Conservation (phyloP, 805 yeast genomes). For the Zygosaccharomyces pseudorouxii region DNA sequence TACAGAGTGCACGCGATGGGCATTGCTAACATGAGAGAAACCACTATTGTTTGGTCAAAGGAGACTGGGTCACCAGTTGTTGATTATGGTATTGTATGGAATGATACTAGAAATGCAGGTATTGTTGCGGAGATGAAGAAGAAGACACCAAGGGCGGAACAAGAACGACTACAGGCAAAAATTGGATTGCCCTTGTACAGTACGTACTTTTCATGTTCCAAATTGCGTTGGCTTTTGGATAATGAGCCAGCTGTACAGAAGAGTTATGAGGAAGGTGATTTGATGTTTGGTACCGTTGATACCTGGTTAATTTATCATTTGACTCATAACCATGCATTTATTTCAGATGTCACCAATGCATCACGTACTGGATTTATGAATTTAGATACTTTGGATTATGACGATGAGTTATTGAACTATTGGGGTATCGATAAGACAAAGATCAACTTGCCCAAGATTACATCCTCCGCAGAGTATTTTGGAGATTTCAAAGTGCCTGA, state of each 20-base stretch:
- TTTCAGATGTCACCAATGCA: slow-evolving; percentile 88
- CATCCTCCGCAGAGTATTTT: slow-evolving; percentile 70
- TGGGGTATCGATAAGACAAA: slow-evolving; percentile 73
- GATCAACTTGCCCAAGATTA: slow-evolving; percentile 68
- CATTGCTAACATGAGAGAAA: slow-evolving; percentile 93
- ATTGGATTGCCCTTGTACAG: slow-evolving; percentile 80
- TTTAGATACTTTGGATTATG: slow-evolving; percentile 69
- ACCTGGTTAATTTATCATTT: slow-evolving; percentile 88
- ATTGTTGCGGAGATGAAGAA: slow-evolving; percentile 60
- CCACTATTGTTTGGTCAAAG: slow-evolving; percentile 83
- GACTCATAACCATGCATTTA: slow-evolving; percentile 63
- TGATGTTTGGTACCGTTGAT: slow-evolving; percentile 92
- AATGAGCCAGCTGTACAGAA: slow-evolving; percentile 62
- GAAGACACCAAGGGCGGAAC: slow-evolving; percentile 48
- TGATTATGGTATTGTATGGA: slow-evolving; percentile 89
- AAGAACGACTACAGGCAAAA: slow-evolving; percentile 54
- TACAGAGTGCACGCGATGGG: slow-evolving; percentile 73
- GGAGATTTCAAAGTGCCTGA: slow-evolving; percentile 65
- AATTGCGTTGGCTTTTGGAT: slow-evolving; percentile 83
- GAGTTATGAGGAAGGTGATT: slow-evolving; percentile 68
- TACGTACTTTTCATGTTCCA: slow-evolving; percentile 87
- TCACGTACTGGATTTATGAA: slow-evolving; percentile 88
- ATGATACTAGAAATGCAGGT: slow-evolving; percentile 80
- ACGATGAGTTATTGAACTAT: slow-evolving; percentile 64
- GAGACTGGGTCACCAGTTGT: slow-evolving; percentile 76